These are phyloP conservation scores for Cryptococcus hybrid DNA, from an alignment of 1,284 basidiomycete genomes.

Conservation along the genomic window DNA sequence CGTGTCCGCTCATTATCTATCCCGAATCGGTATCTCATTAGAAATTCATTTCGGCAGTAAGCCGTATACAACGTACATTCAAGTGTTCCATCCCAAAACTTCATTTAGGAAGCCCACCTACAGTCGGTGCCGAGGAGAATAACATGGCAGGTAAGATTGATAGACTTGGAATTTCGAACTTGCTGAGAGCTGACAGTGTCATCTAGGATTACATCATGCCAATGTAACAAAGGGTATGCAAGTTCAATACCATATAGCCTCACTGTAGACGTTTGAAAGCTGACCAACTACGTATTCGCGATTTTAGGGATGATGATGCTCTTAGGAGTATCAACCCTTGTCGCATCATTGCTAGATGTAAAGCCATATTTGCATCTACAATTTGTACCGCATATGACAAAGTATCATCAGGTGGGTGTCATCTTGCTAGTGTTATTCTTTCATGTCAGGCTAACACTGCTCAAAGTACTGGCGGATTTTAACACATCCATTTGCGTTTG, in stretches of 20 bases:
- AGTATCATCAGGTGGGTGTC: slow-evolving; percentile 49
- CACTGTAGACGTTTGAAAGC: background rate
- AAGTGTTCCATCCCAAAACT: too few relatives aligned
- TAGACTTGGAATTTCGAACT: too few relatives aligned
- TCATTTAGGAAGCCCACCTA: too few relatives aligned
- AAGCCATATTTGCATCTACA: slow-evolving; percentile 86
- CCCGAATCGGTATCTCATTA: too few relatives aligned
- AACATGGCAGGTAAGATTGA: too few relatives aligned
- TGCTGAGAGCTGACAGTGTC: too few relatives aligned
- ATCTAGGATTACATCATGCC: slow-evolving; percentile 45
- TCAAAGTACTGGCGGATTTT: slow-evolving; percentile 79
- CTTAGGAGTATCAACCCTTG: slow-evolving; percentile 65
- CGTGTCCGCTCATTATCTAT: too few relatives aligned
- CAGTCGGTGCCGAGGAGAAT: too few relatives aligned
- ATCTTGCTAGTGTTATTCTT: background rate
- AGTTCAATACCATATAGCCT: background rate
- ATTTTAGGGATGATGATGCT: slow-evolving; percentile 71
- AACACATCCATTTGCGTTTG: slow-evolving; percentile 72
- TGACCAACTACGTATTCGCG: background rate
- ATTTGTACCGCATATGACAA: slow-evolving; percentile 48
- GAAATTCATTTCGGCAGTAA: too few relatives aligned
- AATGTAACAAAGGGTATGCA: slow-evolving; percentile 40
- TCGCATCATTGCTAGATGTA: slow-evolving; percentile 72
- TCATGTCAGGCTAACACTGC: background rate
- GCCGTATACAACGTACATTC: too few relatives aligned